Conservation (phyloP, 208 protist genomes). For the Naegleria fowleri region DNA sequence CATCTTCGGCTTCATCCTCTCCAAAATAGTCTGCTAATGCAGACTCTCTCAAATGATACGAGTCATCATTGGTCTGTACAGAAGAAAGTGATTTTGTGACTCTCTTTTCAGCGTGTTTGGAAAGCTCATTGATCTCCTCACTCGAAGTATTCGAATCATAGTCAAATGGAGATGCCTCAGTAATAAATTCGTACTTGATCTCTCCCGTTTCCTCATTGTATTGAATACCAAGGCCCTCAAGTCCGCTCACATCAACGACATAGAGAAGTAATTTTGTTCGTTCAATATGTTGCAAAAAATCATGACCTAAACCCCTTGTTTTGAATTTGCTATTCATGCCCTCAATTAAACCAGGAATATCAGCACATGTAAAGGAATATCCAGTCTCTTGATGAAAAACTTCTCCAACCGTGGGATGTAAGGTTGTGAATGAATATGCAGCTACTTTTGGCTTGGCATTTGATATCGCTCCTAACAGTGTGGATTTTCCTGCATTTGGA, state of each 20-base stretch:
- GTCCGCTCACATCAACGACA: neutral
- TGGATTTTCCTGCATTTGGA: slow-evolving; percentile 83
- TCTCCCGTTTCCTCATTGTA: neutral
- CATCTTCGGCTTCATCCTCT: neutral
- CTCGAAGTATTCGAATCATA: neutral
- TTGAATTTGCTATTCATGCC: slow-evolving; percentile 69
- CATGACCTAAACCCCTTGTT: slow-evolving; percentile 62
- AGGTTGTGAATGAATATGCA: slow-evolving; percentile 78
- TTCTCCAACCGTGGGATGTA: slow-evolving; percentile 71
- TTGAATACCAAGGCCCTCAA: slow-evolving; percentile 16
- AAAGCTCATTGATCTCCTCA: neutral
- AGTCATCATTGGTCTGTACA: neutral
- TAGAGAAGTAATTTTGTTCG: slow-evolving; percentile 55
- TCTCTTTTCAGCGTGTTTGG: neutral
- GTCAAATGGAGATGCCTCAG: neutral
- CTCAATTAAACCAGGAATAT: slow-evolving; percentile 80
- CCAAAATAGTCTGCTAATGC: neutral
- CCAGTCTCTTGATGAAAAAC: slow-evolving; percentile 57
- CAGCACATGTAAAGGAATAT: slow-evolving; percentile 65
- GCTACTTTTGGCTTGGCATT: slow-evolving; percentile 68
- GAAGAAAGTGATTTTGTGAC: neutral
- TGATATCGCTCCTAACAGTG: slow-evolving; percentile 74
- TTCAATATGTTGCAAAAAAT: slow-evolving; percentile 82
- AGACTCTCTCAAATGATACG: neutral
- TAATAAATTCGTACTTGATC: neutral